A percentile compares a stretch with the other conserved stretches of the same genome.
Evolutionary conservation across 2,329 filamentous ascomycete genomes (phyloP).

Genomic region (Zymoseptoria brevis): DNA sequence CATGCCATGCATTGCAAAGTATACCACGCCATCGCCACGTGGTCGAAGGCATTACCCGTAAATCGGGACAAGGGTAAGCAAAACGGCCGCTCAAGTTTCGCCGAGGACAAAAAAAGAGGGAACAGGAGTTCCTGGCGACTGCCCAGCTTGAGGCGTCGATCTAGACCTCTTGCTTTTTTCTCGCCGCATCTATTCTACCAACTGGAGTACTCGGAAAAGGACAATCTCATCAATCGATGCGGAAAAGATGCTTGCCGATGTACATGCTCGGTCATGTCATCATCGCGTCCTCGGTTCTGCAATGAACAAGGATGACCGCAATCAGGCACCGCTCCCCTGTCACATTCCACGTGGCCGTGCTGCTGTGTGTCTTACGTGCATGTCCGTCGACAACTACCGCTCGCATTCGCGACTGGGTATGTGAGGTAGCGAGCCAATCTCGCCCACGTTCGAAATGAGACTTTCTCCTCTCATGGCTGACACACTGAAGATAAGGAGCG

Average conservation of each 20-base stretch:
- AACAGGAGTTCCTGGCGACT: background rate
- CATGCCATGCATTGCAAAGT: background rate
- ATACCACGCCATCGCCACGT: background rate
- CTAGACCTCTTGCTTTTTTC: background rate
- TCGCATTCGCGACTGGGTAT: background rate
- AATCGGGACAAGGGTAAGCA: background rate
- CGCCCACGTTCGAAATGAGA: background rate
- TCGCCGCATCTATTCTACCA: background rate
- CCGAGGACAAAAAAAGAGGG: background rate
- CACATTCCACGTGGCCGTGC: background rate
- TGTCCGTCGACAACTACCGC: background rate
- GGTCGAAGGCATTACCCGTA: background rate
- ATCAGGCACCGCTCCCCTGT: background rate
- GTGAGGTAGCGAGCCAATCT: background rate
- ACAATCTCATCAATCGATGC: background rate
- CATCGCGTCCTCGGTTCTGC: background rate
- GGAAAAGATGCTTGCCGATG: background rate
- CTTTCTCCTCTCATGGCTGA: background rate
- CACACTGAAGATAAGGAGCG: background rate
- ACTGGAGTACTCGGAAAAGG: background rate
- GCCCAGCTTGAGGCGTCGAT: background rate
- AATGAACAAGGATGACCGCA: background rate
- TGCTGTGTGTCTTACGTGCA: background rate
- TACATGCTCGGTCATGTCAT: background rate
- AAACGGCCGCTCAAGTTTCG: background rate